A percentile compares a stretch with the other conserved stretches of the same genome.
Conservation (phyloP, 768 basidiomycete species). For the Aureoboletus auriporus region DNA sequence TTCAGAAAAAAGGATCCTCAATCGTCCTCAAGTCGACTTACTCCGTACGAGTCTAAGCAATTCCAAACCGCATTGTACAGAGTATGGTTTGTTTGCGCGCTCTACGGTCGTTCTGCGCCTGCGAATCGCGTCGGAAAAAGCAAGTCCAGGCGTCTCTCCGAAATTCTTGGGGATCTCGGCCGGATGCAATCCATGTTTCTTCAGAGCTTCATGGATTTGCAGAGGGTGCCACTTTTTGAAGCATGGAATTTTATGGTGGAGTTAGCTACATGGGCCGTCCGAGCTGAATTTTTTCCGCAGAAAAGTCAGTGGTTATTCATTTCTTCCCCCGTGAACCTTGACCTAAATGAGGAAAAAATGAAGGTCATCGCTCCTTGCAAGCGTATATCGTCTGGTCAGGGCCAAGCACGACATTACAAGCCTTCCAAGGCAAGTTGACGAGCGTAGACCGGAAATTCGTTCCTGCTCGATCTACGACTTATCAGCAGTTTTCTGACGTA, state of each 20-base stretch:
- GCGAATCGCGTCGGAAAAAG: conserved; percentile 5
- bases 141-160: conserved; percentile 7
- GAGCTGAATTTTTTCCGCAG: conserved; percentile 4
- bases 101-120: conserved; percentile 13
- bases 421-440: conserved; percentile 8
- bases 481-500: conserved; percentile 9
- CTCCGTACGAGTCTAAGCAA: conserved; percentile 28
- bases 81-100: conserved; percentile 17
- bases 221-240: conserved; percentile 2
- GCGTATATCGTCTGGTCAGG: conserved; percentile 15
- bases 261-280: conserved; percentile 7
- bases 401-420: conserved; percentile 3
- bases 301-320: conserved; percentile 5
- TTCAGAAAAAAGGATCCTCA: conserved; percentile 36
- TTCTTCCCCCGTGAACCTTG: neutral
- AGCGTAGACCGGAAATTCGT: conserved; percentile 9
- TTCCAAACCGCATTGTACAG: conserved; percentile 30
- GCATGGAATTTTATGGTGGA: conserved; percentile 8
- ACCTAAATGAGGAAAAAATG: neutral
- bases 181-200: conserved; percentile 5
- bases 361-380: conserved; percentile 3
- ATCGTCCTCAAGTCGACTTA: conserved; percentile 28
- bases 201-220: neutral
- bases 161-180: conserved; percentile 2
- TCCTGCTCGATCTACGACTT: conserved; percentile 1